Percentiles rank a stretch among this genome's conserved stretches.
Evolutionary conservation across 2,329 filamentous ascomycete genomes (phyloP).

Genomic region (Rhinocladiella mackenziei): DNA sequence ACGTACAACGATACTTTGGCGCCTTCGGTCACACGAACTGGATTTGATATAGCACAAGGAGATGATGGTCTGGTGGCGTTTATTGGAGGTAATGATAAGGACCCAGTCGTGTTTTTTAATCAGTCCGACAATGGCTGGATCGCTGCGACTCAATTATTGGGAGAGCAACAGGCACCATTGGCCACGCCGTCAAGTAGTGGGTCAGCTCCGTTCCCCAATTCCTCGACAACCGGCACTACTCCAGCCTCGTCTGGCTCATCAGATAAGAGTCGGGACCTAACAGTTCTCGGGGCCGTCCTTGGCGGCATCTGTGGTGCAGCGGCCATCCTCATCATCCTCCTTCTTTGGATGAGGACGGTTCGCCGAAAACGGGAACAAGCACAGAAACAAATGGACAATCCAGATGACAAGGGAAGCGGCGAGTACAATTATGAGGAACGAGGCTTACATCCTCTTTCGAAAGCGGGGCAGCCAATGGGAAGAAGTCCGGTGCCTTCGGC

Average conservation of each 20-base stretch:
- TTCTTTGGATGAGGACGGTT: constrained; percentile 63
- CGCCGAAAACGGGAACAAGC: constrained; percentile 50
- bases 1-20: constrained; percentile 72
- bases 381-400: constrained; percentile 47
- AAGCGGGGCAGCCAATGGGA: constrained; percentile 44
- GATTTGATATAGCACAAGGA: constrained; percentile 68
- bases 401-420: constrained; percentile 46
- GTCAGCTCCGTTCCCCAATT: constrained; percentile 30
- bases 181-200: constrained; percentile 30
- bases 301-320: constrained; percentile 75
- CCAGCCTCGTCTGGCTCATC: constrained; percentile 36
- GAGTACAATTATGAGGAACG: constrained; percentile 44
- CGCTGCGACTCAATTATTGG: constrained; percentile 63
- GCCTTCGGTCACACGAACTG: constrained; percentile 60
- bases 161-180: constrained; percentile 40
- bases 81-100: constrained; percentile 65
- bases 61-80: constrained; percentile 66
- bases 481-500: constrained; percentile 41
- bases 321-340: constrained; percentile 64
- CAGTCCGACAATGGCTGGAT: constrained; percentile 72
- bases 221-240: constrained; percentile 33
- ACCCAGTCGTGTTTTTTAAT: constrained; percentile 73
- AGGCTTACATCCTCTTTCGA: constrained; percentile 43
- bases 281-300: constrained; percentile 75
- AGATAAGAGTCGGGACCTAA: constrained; percentile 40